Percentiles rank a stretch among this genome's conserved stretches.
phyloP scores from a whole-genome alignment of 768 basidiomycete species.

The Termitomyces sp. region DNA sequence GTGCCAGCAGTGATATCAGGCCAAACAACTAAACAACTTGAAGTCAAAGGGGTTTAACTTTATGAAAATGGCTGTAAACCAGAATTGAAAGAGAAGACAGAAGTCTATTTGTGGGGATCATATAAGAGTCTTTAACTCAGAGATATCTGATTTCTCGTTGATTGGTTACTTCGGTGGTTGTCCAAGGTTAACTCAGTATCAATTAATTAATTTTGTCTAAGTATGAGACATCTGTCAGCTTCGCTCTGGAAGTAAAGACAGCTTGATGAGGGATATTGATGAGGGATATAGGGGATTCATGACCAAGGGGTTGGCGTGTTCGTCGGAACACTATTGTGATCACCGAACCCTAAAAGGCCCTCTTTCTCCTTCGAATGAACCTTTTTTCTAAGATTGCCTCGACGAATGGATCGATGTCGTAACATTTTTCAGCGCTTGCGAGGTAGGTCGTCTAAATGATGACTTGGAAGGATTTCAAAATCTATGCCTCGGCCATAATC shows the following conservation, averaged over 20 bases:
- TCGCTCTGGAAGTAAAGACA: no score
- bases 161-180: no score
- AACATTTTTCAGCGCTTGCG: neutral
- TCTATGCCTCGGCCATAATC: neutral
- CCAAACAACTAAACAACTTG: no score
- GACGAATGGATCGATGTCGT: neutral
- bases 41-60: no score
- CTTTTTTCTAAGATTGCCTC: neutral
- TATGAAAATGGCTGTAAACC: no score
- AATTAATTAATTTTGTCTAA: neutral
- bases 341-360: neutral
- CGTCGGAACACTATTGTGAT: neutral
- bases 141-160: no score
- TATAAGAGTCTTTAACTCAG: no score
- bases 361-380: neutral
- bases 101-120: neutral
- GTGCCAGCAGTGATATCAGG: no score
- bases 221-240: neutral
- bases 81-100: slow-evolving; percentile 6
- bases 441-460: neutral
- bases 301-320: neutral
- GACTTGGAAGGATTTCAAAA: neutral
- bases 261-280: neutral
- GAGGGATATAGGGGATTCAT: neutral
- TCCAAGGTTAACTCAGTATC: no score